Evolutionary conservation across 2,329 filamentous ascomycete species (phyloP).

Genomic region (Claviceps humidiphila): DNA sequence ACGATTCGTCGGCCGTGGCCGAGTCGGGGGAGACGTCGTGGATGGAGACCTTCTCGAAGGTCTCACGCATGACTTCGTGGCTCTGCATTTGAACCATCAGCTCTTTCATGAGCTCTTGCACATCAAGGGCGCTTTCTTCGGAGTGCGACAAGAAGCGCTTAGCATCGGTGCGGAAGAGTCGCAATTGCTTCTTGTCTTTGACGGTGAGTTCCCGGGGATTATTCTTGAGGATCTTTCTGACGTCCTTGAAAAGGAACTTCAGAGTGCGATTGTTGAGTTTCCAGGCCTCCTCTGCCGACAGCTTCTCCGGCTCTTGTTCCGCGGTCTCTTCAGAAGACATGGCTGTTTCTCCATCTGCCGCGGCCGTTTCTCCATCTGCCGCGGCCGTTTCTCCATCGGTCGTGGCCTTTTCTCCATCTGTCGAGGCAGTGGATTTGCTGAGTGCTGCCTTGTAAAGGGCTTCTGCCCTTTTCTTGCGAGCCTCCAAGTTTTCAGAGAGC

Average conservation of each 20-base stretch:
- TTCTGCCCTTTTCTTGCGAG: constrained; percentile 15
- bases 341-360: constrained; percentile 5
- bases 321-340: background rate
- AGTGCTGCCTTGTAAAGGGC: constrained; percentile 11
- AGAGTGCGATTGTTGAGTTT: constrained; percentile 14
- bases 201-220: constrained; percentile 43
- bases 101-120: constrained; percentile 18
- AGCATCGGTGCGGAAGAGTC: constrained; percentile 55
- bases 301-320: constrained; percentile 5
- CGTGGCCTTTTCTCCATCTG: constrained; percentile 3
- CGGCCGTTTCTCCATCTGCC: constrained; percentile 8
- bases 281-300: constrained; percentile 14
- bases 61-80: constrained; percentile 18
- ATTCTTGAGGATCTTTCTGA: constrained; percentile 23
- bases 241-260: constrained; percentile 18
- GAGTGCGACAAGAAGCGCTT: constrained; percentile 41
- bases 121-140: constrained; percentile 17
- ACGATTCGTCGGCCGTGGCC: constrained; percentile 5
- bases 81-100: constrained; percentile 21
- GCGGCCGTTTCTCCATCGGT: constrained; percentile 4
- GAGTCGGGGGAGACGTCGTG: constrained; percentile 4
- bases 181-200: constrained; percentile 63
- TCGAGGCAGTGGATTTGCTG: constrained; percentile 5
- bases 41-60: constrained; percentile 17
- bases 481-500: constrained; percentile 15